Evolutionary conservation across 192 early-diverging fungal genomes (phyloP).

Genomic region (Coemansia sp.): DNA sequence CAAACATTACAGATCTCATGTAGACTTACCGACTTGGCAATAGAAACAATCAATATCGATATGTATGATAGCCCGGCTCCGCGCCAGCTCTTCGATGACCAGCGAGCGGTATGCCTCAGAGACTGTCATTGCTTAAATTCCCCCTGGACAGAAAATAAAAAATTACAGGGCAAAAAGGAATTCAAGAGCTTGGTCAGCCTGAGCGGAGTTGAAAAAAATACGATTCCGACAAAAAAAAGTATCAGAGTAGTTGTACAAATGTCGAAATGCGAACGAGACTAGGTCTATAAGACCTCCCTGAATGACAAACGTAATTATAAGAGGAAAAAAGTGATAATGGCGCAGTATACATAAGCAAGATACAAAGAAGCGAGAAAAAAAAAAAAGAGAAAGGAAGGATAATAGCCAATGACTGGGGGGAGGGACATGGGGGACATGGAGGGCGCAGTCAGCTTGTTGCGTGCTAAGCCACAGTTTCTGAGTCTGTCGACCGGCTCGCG

Average conservation of each 20-base stretch:
- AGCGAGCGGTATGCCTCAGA: slow-evolving; percentile 17
- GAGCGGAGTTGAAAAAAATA: neutral
- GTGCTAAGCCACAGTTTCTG: slow-evolving; percentile 7
- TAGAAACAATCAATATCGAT: slow-evolving; percentile 74
- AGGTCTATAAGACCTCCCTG: neutral
- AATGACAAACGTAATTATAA: neutral
- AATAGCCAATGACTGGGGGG: neutral
- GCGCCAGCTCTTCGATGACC: slow-evolving; percentile 42
- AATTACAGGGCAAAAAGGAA: neutral
- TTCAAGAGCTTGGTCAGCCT: neutral
- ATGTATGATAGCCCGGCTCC: slow-evolving; percentile 58
- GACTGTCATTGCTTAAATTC: slow-evolving; percentile 17
- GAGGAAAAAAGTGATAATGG: neutral
- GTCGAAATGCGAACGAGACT: neutral
- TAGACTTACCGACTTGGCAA: slow-evolving; percentile 74
- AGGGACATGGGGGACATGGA: neutral
- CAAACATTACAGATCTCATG: neutral
- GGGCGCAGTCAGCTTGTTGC: neutral
- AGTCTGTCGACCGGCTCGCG: neutral
- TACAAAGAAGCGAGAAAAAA: neutral
- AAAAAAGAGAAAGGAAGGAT: neutral
- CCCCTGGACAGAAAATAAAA: neutral
- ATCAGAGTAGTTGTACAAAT: neutral
- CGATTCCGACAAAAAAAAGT: neutral
- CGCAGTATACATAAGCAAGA: neutral